Evolutionary conservation across 768 basidiomycete genomes (phyloP).

Genomic region (Leccinellum rugosiceps): DNA sequence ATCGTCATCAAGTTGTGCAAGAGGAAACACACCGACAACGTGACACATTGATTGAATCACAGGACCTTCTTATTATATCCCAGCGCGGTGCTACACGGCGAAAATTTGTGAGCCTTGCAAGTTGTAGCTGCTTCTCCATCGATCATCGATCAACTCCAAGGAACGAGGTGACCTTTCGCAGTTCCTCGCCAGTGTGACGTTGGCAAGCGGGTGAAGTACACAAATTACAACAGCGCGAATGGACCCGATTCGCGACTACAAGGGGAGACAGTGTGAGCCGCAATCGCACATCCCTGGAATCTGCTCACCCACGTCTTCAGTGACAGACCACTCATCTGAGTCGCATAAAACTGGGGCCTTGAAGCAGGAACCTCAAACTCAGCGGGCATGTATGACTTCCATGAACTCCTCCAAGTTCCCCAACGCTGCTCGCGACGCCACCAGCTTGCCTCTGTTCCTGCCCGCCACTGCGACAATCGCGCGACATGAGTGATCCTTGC

Average conservation of each 20-base stretch:
- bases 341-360: neutral
- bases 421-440: neutral
- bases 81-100: neutral
- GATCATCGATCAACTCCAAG: neutral
- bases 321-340: neutral
- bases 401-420: neutral
- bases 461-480: neutral
- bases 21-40: neutral
- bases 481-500: neutral
- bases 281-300: neutral
- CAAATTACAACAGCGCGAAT: neutral
- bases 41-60: neutral
- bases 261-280: neutral
- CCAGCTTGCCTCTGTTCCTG: neutral
- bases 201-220: neutral
- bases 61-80: constrained; percentile 1
- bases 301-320: neutral
- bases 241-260: neutral
- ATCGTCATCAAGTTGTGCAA: neutral
- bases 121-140: neutral
- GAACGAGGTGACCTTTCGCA: neutral
- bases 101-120: neutral
- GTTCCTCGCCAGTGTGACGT: neutral
- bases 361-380: neutral
- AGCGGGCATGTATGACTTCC: neutral